These are phyloP conservation scores for Paracorniculantispora psalliotae DNA, from an alignment of 2,329 filamentous ascomycete genomes.

Conservation along the genomic window DNA sequence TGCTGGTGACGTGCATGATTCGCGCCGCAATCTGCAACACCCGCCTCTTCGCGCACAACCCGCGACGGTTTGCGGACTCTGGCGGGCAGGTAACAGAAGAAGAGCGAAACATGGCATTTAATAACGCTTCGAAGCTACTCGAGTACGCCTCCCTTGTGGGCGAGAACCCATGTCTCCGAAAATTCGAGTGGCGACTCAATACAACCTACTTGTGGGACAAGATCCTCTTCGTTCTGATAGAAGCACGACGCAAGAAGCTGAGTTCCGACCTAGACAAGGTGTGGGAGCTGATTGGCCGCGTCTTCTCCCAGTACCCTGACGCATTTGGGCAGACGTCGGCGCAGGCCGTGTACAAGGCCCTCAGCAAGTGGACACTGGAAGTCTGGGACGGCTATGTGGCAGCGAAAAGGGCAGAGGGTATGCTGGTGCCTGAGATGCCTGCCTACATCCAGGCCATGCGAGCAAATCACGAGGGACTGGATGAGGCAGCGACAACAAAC, in stretches of 20 bases:
- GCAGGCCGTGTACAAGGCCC: slow-evolving; percentile 19
- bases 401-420: background rate
- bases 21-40: slow-evolving; percentile 17
- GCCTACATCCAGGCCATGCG: slow-evolving; percentile 7
- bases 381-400: slow-evolving; percentile 13
- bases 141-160: slow-evolving; percentile 21
- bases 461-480: background rate
- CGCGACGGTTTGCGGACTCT: background rate
- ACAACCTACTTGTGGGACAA: slow-evolving; percentile 27
- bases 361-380: slow-evolving; percentile 14
- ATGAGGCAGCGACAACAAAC: background rate
- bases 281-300: slow-evolving; percentile 23
- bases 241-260: slow-evolving; percentile 21
- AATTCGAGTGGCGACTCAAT: slow-evolving; percentile 25
- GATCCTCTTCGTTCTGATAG: slow-evolving; percentile 27
- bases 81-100: background rate
- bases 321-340: slow-evolving; percentile 18
- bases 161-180: slow-evolving; percentile 19
- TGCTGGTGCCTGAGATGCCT: slow-evolving; percentile 6
- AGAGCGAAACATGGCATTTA: slow-evolving; percentile 13
- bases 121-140: slow-evolving; percentile 14
- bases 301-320: slow-evolving; percentile 21
- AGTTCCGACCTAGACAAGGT: slow-evolving; percentile 24
- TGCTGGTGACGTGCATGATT: slow-evolving; percentile 8
- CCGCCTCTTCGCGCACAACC: slow-evolving; percentile 12